Evolutionary conservation across 2,329 filamentous ascomycete species (phyloP).

Genomic region (Zopfia rhizophila): DNA sequence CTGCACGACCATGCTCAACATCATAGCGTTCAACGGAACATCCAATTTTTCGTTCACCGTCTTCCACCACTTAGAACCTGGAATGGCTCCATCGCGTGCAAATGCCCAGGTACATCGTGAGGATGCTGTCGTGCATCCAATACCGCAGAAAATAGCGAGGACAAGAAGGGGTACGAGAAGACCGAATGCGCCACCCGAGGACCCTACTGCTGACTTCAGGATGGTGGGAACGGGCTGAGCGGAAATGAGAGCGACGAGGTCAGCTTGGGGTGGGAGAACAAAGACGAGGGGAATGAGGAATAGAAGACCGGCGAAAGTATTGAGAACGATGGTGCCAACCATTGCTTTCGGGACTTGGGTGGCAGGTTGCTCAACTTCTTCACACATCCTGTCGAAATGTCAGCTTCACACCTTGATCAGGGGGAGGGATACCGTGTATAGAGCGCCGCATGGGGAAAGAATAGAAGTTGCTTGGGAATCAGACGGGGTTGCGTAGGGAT

Average conservation of each 20-base stretch:
- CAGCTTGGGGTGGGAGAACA: conserved; percentile 71
- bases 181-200: conserved; percentile 69
- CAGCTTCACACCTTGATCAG: conserved; percentile 34
- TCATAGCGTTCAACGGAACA: conserved; percentile 76
- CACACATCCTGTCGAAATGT: conserved; percentile 70
- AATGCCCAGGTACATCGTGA: conserved; percentile 77
- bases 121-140: conserved; percentile 74
- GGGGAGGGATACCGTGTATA: conserved; percentile 24
- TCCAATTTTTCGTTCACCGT: conserved; percentile 70
- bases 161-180: conserved; percentile 73
- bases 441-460: conserved; percentile 22
- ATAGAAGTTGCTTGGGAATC: conserved; percentile 9
- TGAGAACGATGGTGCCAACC: conserved; percentile 73
- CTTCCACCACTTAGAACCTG: conserved; percentile 69
- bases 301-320: conserved; percentile 72
- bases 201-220: conserved; percentile 70
- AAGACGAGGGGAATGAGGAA: conserved; percentile 76
- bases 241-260: conserved; percentile 63
- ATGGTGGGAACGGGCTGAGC: conserved; percentile 74
- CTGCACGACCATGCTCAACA: conserved; percentile 74
- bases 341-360: conserved; percentile 78
- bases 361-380: conserved; percentile 74
- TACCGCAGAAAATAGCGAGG: conserved; percentile 73
- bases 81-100: conserved; percentile 75
- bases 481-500: conserved; percentile 12